Conservation (phyloP, 2,329 filamentous ascomycete genomes). For the Aureobasidium sp. region DNA sequence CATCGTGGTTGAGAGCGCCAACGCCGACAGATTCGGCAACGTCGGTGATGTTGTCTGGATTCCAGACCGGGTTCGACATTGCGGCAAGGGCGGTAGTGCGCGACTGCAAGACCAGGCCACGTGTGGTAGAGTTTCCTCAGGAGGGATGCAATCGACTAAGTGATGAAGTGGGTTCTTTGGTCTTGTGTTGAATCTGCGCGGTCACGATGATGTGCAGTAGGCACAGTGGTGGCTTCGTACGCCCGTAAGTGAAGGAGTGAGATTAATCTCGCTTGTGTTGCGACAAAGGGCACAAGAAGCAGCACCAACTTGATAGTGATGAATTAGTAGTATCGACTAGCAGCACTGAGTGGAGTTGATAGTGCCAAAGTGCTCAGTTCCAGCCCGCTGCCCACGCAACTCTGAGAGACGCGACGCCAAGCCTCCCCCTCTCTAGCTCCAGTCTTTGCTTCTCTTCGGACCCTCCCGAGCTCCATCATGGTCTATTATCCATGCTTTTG, state of each 20-base stretch:
- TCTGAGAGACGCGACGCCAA: neutral
- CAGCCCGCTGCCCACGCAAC: neutral
- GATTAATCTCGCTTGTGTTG: constrained; percentile 3
- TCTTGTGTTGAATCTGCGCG: neutral
- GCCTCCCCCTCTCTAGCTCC: neutral
- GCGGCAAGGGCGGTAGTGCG: neutral
- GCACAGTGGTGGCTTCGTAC: neutral
- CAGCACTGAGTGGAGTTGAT: constrained; percentile 3
- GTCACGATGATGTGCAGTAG: neutral
- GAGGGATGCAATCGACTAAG: neutral
- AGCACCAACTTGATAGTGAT: neutral
- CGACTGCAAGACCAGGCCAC: neutral
- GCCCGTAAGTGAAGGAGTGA: neutral
- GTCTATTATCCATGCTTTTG: neutral
- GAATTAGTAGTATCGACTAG: neutral
- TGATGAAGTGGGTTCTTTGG: neutral
- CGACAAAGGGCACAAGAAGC: neutral
- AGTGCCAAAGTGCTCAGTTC: neutral
- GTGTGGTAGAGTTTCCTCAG: neutral
- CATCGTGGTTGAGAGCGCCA: constrained; percentile 69
- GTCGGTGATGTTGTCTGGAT: constrained; percentile 89
- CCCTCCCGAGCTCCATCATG: neutral
- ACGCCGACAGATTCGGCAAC: constrained; percentile 96
- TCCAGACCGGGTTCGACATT: constrained; percentile 59
- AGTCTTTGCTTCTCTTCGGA: neutral